Conservation (phyloP, 2,329 filamentous ascomycete genomes). For the Penicillium palitans region DNA sequence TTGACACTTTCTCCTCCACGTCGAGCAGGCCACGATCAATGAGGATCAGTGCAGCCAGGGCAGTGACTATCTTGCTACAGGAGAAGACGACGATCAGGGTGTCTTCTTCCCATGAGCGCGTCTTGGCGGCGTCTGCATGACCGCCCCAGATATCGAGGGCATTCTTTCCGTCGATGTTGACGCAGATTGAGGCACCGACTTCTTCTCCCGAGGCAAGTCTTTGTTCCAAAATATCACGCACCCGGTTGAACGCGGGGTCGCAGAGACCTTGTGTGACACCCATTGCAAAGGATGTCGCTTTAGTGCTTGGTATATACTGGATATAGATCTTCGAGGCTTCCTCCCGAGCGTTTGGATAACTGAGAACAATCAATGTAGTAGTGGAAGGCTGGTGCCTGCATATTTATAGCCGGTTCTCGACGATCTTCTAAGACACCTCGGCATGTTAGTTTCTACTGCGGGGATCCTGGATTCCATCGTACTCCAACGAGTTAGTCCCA, state of each 20-base stretch:
- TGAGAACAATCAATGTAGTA: too few relatives aligned
- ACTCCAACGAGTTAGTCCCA: not conserved
- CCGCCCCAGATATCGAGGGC: conserved; percentile 48
- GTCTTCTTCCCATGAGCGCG: conserved; percentile 42
- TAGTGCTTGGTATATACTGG: not conserved
- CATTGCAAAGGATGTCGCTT: conserved; percentile 14
- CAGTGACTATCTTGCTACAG: conserved; percentile 29
- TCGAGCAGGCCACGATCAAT: conserved; percentile 30
- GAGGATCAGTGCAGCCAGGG: conserved; percentile 28
- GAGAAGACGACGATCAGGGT: conserved; percentile 32
- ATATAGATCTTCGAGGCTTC: not conserved
- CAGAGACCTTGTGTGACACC: conserved; percentile 37
- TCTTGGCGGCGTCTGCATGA: conserved; percentile 23
- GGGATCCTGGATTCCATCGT: not conserved
- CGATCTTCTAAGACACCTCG: not conserved
- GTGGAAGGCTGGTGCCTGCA: not conserved
- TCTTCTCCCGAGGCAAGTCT: conserved; percentile 44
- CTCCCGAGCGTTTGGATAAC: not conserved
- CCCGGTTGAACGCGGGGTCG: conserved; percentile 38
- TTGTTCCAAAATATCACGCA: conserved; percentile 39
- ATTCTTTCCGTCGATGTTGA: conserved; percentile 51
- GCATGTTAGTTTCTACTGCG: not conserved
- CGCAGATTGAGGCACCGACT: conserved; percentile 47
- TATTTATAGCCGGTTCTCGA: not conserved
- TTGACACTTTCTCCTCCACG: conserved; percentile 27